A percentile compares a stretch with the other conserved stretches of the same genome.
Evolutionary conservation across 148 eudicot species (phyloP).

Genomic region (Amaranthus hypochondriacus): DNA sequence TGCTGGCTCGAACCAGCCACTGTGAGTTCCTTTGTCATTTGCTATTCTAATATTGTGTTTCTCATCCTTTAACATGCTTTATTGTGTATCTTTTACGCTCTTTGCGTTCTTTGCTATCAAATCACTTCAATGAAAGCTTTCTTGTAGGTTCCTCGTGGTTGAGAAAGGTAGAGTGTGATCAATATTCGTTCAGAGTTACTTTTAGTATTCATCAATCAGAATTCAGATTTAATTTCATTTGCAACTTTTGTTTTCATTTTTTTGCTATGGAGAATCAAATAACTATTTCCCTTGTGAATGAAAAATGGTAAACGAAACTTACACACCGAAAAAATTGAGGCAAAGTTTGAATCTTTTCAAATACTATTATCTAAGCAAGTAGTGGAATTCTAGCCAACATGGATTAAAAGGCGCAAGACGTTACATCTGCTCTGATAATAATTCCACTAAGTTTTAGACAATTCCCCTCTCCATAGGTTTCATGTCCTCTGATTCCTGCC

Average conservation of each 20-base stretch:
- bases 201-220: neutral
- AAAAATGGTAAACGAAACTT: too few relatives aligned
- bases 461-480: neutral
- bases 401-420: too few relatives aligned
- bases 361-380: too few relatives aligned
- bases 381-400: too few relatives aligned
- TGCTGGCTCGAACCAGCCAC: constrained; percentile 85
- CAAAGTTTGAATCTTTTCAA: too few relatives aligned
- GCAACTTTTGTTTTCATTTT: neutral
- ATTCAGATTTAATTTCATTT: neutral
- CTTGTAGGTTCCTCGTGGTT: neutral
- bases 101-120: neutral
- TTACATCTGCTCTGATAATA: too few relatives aligned
- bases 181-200: neutral
- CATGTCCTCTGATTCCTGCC: neutral
- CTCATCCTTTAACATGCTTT: neutral
- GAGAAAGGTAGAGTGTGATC: neutral
- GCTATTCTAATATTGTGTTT: neutral
- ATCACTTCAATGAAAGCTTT: neutral
- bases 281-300: neutral
- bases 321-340: too few relatives aligned
- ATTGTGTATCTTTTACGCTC: neutral
- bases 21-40: constrained; percentile 37
- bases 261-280: neutral
- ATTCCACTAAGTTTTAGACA: neutral